These are phyloP conservation scores for Blastomyces parvus DNA, from an alignment of 2,329 filamentous ascomycete species.

Conservation along the genomic window DNA sequence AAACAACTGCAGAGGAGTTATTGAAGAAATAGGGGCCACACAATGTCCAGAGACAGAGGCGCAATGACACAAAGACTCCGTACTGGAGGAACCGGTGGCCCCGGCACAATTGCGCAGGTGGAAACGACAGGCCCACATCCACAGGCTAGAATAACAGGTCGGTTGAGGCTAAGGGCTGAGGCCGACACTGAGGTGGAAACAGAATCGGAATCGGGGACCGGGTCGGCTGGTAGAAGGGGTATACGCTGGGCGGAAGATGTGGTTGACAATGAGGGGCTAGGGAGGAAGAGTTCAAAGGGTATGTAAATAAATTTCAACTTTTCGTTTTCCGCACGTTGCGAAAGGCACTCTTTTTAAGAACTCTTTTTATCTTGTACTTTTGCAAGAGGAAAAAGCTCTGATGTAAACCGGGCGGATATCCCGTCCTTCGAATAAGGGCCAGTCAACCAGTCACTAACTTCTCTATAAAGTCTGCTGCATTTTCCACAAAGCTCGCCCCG, in stretches of 20 bases:
- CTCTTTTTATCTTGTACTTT: neutral
- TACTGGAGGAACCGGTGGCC: neutral
- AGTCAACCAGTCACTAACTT: neutral
- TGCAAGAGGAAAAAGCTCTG: neutral
- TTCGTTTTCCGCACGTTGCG: neutral
- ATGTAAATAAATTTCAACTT: conserved; percentile 17
- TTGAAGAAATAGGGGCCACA: neutral
- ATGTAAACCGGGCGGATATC: neutral
- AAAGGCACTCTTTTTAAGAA: neutral
- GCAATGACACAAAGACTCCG: neutral
- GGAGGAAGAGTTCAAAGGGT: conserved; percentile 93
- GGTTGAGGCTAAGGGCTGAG: conserved; percentile 15
- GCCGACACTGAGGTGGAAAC: neutral
- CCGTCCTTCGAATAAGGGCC: neutral
- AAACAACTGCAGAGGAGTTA: neutral
- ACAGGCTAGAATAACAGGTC: conserved; percentile 2
- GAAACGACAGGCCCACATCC: neutral
- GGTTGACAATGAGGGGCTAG: conserved; percentile 89
- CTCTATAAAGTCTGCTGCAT: conserved; percentile 79
- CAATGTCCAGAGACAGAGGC: conserved; percentile 5
- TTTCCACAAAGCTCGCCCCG: conserved; percentile 74
- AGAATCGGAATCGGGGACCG: neutral
- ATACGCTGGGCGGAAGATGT: conserved; percentile 93
- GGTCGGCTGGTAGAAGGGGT: conserved; percentile 26
- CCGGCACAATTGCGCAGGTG: neutral